Evolutionary conservation across 257 asterid species (phyloP).

Genomic region (Gentiana macrophylla): DNA sequence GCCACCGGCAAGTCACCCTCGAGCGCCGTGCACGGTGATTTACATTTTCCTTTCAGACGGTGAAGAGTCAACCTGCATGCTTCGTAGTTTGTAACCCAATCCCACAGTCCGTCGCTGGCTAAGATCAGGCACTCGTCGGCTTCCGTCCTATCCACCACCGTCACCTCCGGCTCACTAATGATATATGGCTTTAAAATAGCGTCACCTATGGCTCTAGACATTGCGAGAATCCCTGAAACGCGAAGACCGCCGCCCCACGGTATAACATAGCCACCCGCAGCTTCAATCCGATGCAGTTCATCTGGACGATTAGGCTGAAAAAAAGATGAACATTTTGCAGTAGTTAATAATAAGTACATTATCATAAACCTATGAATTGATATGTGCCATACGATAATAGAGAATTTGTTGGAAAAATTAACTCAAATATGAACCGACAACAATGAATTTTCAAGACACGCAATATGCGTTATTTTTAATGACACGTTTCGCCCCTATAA

Average conservation of each 20-base stretch:
- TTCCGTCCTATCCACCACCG: conserved; percentile 34
- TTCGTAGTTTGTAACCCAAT: conserved; percentile 60
- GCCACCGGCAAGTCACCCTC: neutral
- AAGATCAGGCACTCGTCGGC: conserved; percentile 65
- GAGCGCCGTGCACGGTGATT: neutral
- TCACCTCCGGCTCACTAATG: conserved; percentile 69
- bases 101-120: conserved; percentile 87
- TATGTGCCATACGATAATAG: too few species aligned
- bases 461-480: too few species aligned
- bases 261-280: conserved; percentile 70
- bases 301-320: conserved; percentile 79
- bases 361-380: neutral
- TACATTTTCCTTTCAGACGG: conserved; percentile 36
- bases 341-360: neutral
- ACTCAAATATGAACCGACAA: too few species aligned
- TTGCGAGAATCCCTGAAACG: conserved; percentile 71
- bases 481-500: too few species aligned
- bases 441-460: too few species aligned
- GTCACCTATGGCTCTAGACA: conserved; percentile 92
- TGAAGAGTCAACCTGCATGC: conserved; percentile 53
- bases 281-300: conserved; percentile 55
- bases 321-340: neutral
- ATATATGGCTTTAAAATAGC: conserved; percentile 64
- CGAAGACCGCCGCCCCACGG: conserved; percentile 80
- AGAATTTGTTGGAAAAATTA: neutral